Evolutionary conservation across 73 alveolate genomes (phyloP).

Genomic region (Vitrella brassicaformis): DNA sequence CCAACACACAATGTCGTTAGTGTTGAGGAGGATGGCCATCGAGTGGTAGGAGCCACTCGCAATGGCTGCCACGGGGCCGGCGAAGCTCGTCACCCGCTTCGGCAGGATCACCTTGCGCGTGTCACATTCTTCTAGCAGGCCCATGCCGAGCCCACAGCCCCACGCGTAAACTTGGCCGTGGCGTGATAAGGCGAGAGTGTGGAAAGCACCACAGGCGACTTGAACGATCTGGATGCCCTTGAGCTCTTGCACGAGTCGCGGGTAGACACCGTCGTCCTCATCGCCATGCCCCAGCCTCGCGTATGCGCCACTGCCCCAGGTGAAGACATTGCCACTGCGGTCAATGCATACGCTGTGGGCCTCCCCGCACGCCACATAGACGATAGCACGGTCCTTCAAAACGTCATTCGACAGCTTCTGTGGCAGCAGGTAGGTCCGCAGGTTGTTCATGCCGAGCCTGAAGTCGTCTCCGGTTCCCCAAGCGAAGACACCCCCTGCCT

Average conservation of each 20-base stretch:
- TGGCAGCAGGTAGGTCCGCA: neutral
- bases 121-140: too few species aligned
- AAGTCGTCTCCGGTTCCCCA: slow-evolving; percentile 47
- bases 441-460: slow-evolving; percentile 20
- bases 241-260: neutral
- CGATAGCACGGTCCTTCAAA: neutral
- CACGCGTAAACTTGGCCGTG: neutral
- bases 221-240: neutral
- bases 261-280: neutral
- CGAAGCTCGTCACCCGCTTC: too few species aligned
- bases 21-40: too few species aligned
- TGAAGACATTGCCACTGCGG: neutral
- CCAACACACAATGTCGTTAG: too few species aligned
- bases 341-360: neutral
- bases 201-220: neutral
- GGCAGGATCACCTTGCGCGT: too few species aligned
- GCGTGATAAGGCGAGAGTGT: neutral
- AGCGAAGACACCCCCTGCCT: slow-evolving; percentile 6
- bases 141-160: too few species aligned
- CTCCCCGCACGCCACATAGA: neutral
- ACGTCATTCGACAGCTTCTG: neutral
- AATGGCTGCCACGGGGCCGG: too few species aligned
- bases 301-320: neutral
- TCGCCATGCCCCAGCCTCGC: neutral
- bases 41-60: too few species aligned